Percentiles rank a stretch among this genome's conserved stretches.
phyloP scores from a whole-genome alignment of 2,329 filamentous ascomycete species.

The Botryotinia convoluta region DNA sequence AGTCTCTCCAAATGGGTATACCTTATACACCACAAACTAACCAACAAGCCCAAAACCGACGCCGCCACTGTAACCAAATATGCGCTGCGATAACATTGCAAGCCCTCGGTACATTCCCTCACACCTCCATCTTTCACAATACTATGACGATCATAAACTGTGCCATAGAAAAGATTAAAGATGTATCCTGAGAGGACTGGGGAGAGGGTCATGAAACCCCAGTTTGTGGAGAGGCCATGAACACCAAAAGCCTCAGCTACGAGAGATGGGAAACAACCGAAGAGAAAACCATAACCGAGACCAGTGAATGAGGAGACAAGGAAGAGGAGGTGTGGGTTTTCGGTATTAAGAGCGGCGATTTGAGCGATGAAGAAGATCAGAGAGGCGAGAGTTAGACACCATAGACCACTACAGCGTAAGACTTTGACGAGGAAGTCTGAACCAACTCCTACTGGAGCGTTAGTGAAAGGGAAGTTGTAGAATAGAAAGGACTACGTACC shows the following conservation, averaged over 20 bases:
- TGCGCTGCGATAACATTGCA: conserved; percentile 76
- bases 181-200: conserved; percentile 85
- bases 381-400: conserved; percentile 81
- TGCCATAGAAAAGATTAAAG: conserved; percentile 89
- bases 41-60: conserved; percentile 64
- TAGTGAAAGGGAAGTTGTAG: conserved; percentile 36
- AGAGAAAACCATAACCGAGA: conserved; percentile 87
- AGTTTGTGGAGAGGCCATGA: conserved; percentile 85
- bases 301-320: conserved; percentile 82
- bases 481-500: conserved; percentile 12
- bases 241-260: conserved; percentile 90
- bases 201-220: conserved; percentile 90
- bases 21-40: conserved; percentile 68
- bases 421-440: conserved; percentile 86
- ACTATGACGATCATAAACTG: conserved; percentile 78
- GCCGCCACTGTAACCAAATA: conserved; percentile 76
- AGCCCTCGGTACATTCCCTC: conserved; percentile 71
- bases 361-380: conserved; percentile 78
- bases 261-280: conserved; percentile 89
- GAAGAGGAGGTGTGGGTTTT: conserved; percentile 73
- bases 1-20: conserved; percentile 30
- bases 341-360: conserved; percentile 69
- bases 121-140: conserved; percentile 65
- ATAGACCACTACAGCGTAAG: conserved; percentile 77
- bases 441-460: conserved; percentile 60